Conservation (phyloP, 805 yeast species). For the Lipomyces sp. region DNA sequence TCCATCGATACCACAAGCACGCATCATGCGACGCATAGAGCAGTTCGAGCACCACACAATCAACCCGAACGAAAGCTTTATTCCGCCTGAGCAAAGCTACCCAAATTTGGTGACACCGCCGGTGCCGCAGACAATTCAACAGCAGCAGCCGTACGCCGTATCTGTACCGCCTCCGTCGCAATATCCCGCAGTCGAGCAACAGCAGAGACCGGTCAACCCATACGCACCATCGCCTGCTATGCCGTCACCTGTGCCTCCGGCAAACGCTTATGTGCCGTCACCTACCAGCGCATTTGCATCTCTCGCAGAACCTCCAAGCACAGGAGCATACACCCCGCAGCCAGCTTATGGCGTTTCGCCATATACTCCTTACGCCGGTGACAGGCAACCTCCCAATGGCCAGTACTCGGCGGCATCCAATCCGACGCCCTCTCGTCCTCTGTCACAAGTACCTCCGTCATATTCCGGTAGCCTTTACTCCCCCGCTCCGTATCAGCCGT, state of each 20-base stretch:
- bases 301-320: not conserved
- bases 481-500: too few relatives aligned
- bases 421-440: too few relatives aligned
- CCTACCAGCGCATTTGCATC: not conserved
- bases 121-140: too few relatives aligned
- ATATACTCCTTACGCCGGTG: too few relatives aligned
- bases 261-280: conserved; percentile 5
- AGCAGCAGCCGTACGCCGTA: too few relatives aligned
- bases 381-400: too few relatives aligned
- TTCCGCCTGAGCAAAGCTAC: not conserved
- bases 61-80: not conserved
- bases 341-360: too few relatives aligned
- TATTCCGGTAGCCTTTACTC: not conserved
- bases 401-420: too few relatives aligned
- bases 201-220: not conserved
- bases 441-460: not conserved
- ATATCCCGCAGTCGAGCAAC: not conserved
- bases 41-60: conserved; percentile 10
- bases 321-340: too few relatives aligned
- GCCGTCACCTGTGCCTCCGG: not conserved
- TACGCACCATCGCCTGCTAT: conserved; percentile 3
- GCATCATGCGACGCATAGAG: conserved; percentile 8
- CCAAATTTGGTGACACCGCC: not conserved
- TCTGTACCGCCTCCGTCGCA: conserved; percentile 1
- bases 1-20: conserved; percentile 14